Evolutionary conservation across 306 rosid genomes (phyloP).

Genomic region (Cyamopsis tetragonoloba): DNA sequence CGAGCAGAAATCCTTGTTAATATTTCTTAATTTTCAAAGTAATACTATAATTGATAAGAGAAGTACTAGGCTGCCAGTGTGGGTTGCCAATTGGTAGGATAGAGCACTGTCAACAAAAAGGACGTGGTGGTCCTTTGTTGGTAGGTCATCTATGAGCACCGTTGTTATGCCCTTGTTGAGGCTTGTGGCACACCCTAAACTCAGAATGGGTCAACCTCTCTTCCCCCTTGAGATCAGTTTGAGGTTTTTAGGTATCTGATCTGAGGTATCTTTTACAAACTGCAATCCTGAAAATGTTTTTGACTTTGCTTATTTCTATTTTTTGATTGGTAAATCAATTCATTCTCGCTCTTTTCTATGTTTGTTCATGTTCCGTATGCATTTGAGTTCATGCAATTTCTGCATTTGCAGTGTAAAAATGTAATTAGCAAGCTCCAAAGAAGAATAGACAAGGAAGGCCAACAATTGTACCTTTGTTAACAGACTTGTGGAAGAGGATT

Average conservation of each 20-base stretch:
- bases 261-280: not conserved
- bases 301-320: not conserved
- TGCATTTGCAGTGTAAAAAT: slow-evolving; percentile 77
- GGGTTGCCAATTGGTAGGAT: not conserved
- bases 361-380: not conserved
- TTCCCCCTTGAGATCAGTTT: not conserved
- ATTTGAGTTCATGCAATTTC: slow-evolving; percentile 27
- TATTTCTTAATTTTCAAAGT: slow-evolving; percentile 13
- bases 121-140: not conserved
- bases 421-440: slow-evolving; percentile 94
- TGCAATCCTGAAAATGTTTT: slow-evolving; percentile 7
- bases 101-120: not conserved
- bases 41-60: not conserved
- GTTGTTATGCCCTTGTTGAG: not conserved
- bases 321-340: not conserved
- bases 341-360: slow-evolving; percentile 1
- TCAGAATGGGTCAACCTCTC: not conserved
- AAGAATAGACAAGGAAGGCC: slow-evolving; percentile 93
- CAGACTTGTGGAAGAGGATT: slow-evolving; percentile 92
- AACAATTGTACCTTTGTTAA: slow-evolving; percentile 86
- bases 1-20: slow-evolving; percentile 2
- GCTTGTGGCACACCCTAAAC: not conserved
- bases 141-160: not conserved
- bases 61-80: not conserved
- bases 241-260: not conserved